These are phyloP conservation scores for Phialemonium atrogriseum DNA, from an alignment of 2,329 filamentous ascomycete species.

Conservation along the genomic window DNA sequence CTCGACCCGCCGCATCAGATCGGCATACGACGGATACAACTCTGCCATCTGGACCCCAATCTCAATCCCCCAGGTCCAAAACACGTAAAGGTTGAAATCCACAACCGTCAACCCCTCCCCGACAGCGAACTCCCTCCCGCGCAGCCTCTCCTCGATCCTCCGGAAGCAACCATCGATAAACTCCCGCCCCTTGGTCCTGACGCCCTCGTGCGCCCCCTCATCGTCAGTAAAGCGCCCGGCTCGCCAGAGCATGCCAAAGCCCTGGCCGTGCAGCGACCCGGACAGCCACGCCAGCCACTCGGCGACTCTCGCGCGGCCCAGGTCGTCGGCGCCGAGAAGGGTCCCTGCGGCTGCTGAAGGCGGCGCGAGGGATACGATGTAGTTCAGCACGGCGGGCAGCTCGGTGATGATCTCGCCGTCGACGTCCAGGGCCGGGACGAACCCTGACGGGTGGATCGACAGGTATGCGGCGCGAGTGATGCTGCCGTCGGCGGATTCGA, in stretches of 20 bases:
- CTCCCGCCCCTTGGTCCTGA: slow-evolving; percentile 8
- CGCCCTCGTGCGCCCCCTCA: slow-evolving; percentile 9
- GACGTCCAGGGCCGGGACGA: slow-evolving; percentile 21
- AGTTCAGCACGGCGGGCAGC: slow-evolving; percentile 21
- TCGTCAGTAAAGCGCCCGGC: slow-evolving; percentile 18
- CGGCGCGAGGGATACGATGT: slow-evolving; percentile 17
- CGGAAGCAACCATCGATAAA: slow-evolving; percentile 18
- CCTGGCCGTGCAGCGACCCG: slow-evolving; percentile 20
- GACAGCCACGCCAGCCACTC: slow-evolving; percentile 26
- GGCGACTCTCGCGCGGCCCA: slow-evolving; percentile 16
- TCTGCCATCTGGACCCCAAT: too few relatives aligned
- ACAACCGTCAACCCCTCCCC: slow-evolving; percentile 14
- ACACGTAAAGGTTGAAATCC: slow-evolving; percentile 7
- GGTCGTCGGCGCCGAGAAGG: slow-evolving; percentile 13
- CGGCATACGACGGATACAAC: too few relatives aligned
- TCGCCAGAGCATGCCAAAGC: slow-evolving; percentile 15
- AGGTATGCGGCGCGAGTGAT: slow-evolving; percentile 20
- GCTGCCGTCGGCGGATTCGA: slow-evolving; percentile 21
- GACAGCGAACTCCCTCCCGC: slow-evolving; percentile 2
- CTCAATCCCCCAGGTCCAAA: too few relatives aligned
- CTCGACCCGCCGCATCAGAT: too few relatives aligned
- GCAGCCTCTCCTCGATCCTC: slow-evolving; percentile 3
- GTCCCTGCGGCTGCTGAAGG: slow-evolving; percentile 6
- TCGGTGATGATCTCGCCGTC: slow-evolving; percentile 23
- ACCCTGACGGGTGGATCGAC: slow-evolving; percentile 19